phyloP scores from a whole-genome alignment of 768 basidiomycete species.

The Boletus coccyginus region DNA sequence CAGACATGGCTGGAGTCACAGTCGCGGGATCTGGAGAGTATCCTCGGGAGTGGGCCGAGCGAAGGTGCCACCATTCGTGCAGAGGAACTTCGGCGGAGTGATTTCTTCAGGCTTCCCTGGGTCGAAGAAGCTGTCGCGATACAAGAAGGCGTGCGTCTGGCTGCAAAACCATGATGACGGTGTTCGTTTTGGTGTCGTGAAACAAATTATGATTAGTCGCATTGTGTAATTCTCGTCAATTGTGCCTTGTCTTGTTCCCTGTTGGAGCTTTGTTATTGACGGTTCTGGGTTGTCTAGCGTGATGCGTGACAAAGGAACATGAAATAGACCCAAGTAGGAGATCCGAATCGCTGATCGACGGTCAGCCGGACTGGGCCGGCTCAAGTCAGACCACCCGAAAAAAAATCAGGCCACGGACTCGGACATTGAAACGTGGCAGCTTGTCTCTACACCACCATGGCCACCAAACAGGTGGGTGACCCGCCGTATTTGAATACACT shows the following conservation, averaged over 20 bases:
- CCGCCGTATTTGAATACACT: background rate
- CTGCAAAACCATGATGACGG: slow-evolving; percentile 40
- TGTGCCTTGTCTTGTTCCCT: background rate
- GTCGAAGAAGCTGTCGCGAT: slow-evolving; percentile 85
- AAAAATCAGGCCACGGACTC: slow-evolving; percentile 20
- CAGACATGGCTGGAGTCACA: slow-evolving; percentile 92
- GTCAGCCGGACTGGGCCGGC: slow-evolving; percentile 13
- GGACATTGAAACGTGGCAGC: background rate
- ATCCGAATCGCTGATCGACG: slow-evolving; percentile 1
- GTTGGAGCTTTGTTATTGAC: background rate
- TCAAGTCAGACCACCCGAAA: slow-evolving; percentile 13
- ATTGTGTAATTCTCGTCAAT: background rate
- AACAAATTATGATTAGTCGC: background rate
- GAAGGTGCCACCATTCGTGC: slow-evolving; percentile 79
- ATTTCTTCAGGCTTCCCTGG: slow-evolving; percentile 92
- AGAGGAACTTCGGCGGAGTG: slow-evolving; percentile 84
- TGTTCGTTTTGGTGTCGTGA: background rate
- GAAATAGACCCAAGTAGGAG: no score
- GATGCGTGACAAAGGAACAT: background rate
- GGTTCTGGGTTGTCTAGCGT: background rate
- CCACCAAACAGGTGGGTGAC: slow-evolving; percentile 64
- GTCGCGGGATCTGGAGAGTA: slow-evolving; percentile 83
- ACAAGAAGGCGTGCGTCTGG: slow-evolving; percentile 76
- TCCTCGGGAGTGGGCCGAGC: slow-evolving; percentile 84
- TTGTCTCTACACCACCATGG: slow-evolving; percentile 41